Base-by-base conservation (phyloP, 768 basidiomycete species). In the Holtermanniella nyarrowii region DNA sequence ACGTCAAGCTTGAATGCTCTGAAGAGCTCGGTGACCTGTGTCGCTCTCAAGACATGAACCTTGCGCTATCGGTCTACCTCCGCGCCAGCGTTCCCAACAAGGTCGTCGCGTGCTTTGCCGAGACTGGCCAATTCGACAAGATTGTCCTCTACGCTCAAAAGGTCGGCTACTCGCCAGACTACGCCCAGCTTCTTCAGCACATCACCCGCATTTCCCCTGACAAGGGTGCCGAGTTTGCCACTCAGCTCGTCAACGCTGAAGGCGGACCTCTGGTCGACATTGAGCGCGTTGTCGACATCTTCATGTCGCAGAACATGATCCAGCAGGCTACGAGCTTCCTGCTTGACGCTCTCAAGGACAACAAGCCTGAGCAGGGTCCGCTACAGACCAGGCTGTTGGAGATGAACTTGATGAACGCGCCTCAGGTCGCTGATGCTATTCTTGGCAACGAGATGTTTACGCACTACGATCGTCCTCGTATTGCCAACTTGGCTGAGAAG, bases 291-390 rank as follows among this genome's bases (percentile, higher is more conserved):
- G 90, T 96, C 54, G 95, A 99, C 65, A 95, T 97, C 63, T 97
- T 99, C 77, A 95, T 96, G 89, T 85, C 86, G 0, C 91, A 95
- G 70, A 97, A 96, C 74, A 88, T 97, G 89, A 91, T 97, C 52
- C 95, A 97, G 72, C 93, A 91, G 18, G 95, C 95, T 4, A 99
- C 95, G 0, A 91, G 89, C 1, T 97, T 99, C 83, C 76, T 97
- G 44, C 75, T 99, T 53, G 95, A 97, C 66, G 95, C 91, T 20
- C 77, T 99, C 62, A 97, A 99, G 76, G 95, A 99, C 50, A 97
- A 99, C 77, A 86, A 86, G 69, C 87, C 91, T 0, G 95, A 99
- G 71, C 93, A 99, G 68, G 93, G 82, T 0, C 89, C 85, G 59
- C 76, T 99, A 13, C 95, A 99, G 73, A 99, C 95, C 0, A 85